Evolutionary conservation across 2,329 filamentous ascomycete species (phyloP).

Genomic region (Fusarium dlaminii): DNA sequence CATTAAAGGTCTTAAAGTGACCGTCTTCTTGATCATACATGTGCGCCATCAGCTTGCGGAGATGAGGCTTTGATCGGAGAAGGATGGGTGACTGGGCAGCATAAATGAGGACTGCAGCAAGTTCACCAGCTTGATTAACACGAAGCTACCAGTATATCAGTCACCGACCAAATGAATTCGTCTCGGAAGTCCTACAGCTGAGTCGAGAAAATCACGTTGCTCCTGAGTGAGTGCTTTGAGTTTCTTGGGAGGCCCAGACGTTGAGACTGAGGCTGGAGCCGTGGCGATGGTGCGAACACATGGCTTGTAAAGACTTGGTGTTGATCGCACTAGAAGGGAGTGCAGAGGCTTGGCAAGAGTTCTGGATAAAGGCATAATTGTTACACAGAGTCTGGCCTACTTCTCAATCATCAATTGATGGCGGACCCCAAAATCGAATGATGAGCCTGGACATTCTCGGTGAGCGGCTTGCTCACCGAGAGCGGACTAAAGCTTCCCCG

Average conservation of each 20-base stretch:
- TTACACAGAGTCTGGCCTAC: background rate
- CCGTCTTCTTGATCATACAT: conserved; percentile 98
- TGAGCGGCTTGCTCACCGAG: conserved; percentile 22
- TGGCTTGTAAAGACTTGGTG: conserved; percentile 20
- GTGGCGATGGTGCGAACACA: conserved; percentile 36
- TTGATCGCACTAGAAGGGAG: conserved; percentile 23
- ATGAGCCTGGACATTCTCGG: conserved; percentile 31
- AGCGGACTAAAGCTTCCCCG: conserved; percentile 43
- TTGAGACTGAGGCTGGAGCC: conserved; percentile 31
- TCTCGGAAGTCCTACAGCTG: conserved; percentile 64
- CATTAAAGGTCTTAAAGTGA: conserved; percentile 88
- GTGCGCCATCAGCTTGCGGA: conserved; percentile 91
- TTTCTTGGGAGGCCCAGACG: conserved; percentile 47
- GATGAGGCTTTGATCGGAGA: conserved; percentile 81
- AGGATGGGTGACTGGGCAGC: conserved; percentile 86
- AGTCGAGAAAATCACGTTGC: conserved; percentile 79
- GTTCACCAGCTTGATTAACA: conserved; percentile 96
- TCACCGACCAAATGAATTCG: background rate
- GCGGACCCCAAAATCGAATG: conserved; percentile 36
- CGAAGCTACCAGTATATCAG: conserved; percentile 67
- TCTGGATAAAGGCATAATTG: conserved; percentile 34
- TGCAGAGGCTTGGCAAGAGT: conserved; percentile 27
- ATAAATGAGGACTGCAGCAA: conserved; percentile 97
- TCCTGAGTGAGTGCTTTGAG: conserved; percentile 71
- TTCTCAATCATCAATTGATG: conserved; percentile 15